These are phyloP conservation scores for Phytopythium kandeliae DNA, from an alignment of 352 stramenopile genomes.

Conservation along the genomic window DNA sequence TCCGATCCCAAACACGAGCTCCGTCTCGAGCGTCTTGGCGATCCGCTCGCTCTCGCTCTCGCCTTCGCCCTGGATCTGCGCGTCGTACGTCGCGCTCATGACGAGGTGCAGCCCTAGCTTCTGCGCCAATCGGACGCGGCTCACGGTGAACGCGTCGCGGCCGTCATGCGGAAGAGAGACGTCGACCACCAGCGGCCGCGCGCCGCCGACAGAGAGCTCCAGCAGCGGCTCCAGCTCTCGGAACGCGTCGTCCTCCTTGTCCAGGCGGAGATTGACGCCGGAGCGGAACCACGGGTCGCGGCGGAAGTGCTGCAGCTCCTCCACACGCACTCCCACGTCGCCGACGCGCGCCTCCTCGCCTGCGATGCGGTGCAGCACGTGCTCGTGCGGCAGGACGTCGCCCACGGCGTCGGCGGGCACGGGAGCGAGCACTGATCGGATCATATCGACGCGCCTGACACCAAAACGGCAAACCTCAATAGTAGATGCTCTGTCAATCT, in stretches of 20 bases:
- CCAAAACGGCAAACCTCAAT: too few relatives aligned
- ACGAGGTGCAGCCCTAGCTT: slow-evolving; percentile 45
- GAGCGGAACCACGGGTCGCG: slow-evolving; percentile 23
- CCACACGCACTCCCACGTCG: slow-evolving; percentile 37
- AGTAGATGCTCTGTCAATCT: too few relatives aligned
- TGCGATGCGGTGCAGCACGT: slow-evolving; percentile 49
- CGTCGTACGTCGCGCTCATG: slow-evolving; percentile 48
- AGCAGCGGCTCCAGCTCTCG: slow-evolving; percentile 47
- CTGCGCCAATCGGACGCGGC: slow-evolving; percentile 24
- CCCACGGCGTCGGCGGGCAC: slow-evolving; percentile 32
- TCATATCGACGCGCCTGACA: too few relatives aligned
- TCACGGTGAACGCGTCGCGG: slow-evolving; percentile 27
- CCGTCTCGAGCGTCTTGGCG: slow-evolving; percentile 46
- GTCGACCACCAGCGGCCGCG: slow-evolving; percentile 37
- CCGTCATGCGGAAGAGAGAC: slow-evolving; percentile 42
- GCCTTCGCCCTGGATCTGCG: slow-evolving; percentile 13
- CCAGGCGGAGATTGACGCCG: slow-evolving; percentile 46
- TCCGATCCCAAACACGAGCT: slow-evolving; percentile 63
- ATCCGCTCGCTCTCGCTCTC: slow-evolving; percentile 39
- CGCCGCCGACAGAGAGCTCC: slow-evolving; percentile 2
- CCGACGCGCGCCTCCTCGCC: background rate
- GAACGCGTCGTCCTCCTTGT: slow-evolving; percentile 75
- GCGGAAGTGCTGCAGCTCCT: slow-evolving; percentile 56
- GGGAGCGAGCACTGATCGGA: slow-evolving; percentile 40
- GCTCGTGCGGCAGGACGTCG: slow-evolving; percentile 45